Evolutionary conservation across 2,329 filamentous ascomycete species (phyloP).

Genomic region (Fonsecaea monophora): DNA sequence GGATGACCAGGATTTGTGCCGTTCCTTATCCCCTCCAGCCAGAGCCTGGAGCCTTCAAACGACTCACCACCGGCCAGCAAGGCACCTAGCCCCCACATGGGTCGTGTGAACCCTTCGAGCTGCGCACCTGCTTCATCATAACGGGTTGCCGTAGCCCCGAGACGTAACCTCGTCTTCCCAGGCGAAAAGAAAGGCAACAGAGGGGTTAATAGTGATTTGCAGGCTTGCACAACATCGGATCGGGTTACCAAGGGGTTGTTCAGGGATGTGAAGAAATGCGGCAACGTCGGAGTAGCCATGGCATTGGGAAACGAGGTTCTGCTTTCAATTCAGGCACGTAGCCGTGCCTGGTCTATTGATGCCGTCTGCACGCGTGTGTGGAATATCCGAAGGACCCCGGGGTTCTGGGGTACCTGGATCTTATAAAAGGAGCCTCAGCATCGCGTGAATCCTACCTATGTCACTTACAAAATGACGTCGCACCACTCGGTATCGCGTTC

Average conservation of each 20-base stretch:
- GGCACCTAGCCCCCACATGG: slow-evolving; percentile 76
- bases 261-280: slow-evolving; percentile 23
- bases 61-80: slow-evolving; percentile 71
- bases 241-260: slow-evolving; percentile 37
- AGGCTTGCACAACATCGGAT: slow-evolving; percentile 62
- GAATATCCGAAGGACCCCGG: not conserved
- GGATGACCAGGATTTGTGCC: slow-evolving; percentile 73
- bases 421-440: not conserved
- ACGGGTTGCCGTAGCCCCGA: slow-evolving; percentile 74
- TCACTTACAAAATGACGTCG: slow-evolving; percentile 1
- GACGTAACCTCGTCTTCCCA: slow-evolving; percentile 67
- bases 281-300: slow-evolving; percentile 8
- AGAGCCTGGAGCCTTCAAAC: slow-evolving; percentile 69
- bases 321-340: not conserved
- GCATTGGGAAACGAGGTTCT: not conserved
- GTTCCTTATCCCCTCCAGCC: slow-evolving; percentile 72
- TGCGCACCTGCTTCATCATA: slow-evolving; percentile 80
- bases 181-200: slow-evolving; percentile 75
- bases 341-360: not conserved
- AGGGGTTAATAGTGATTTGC: slow-evolving; percentile 71
- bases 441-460: not conserved
- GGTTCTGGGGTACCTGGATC: not conserved
- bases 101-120: slow-evolving; percentile 76
- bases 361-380: not conserved
- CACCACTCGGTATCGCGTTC: not conserved